These are phyloP conservation scores for Melastoma candidum DNA, from an alignment of 441 rosid genomes.

Conservation along the genomic window DNA sequence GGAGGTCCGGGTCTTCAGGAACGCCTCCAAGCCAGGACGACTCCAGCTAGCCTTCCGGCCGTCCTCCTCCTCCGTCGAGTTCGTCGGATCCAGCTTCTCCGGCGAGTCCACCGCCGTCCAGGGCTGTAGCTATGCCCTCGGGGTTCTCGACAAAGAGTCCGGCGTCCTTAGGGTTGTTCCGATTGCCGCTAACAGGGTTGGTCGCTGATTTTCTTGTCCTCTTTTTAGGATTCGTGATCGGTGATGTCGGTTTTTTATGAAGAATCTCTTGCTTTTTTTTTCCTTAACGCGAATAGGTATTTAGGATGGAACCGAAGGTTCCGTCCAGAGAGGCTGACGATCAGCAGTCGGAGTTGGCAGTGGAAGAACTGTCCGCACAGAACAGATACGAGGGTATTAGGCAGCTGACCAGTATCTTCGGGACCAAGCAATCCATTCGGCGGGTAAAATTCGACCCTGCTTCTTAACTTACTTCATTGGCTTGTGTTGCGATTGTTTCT, in stretches of 20 bases:
- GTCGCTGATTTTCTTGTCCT: background rate
- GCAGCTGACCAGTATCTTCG: constrained; percentile 24
- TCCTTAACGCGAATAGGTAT: constrained; percentile 30
- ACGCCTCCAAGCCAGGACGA: constrained; percentile 35
- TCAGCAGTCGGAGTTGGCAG: constrained; percentile 17
- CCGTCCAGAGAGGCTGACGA: constrained; percentile 27
- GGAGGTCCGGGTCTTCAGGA: constrained; percentile 41
- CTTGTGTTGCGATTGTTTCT: too few species aligned
- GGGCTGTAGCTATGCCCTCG: constrained; percentile 57
- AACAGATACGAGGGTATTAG: constrained; percentile 16
- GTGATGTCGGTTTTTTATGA: background rate
- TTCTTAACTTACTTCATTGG: background rate
- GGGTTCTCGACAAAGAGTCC: constrained; percentile 57
- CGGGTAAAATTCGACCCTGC: constrained; percentile 26
- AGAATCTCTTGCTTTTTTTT: background rate
- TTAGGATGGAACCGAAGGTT: constrained; percentile 67
- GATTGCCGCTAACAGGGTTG: constrained; percentile 69
- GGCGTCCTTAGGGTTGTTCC: constrained; percentile 59
- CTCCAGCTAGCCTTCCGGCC: constrained; percentile 68
- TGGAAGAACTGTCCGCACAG: constrained; percentile 22
- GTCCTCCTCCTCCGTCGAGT: constrained; percentile 33
- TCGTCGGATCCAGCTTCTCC: constrained; percentile 55
- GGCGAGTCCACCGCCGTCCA: constrained; percentile 62
- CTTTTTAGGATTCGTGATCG: background rate
- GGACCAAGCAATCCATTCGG: constrained; percentile 39